Conservation (phyloP, 2,329 filamentous ascomycete species). For the Chaetomium sp. region DNA sequence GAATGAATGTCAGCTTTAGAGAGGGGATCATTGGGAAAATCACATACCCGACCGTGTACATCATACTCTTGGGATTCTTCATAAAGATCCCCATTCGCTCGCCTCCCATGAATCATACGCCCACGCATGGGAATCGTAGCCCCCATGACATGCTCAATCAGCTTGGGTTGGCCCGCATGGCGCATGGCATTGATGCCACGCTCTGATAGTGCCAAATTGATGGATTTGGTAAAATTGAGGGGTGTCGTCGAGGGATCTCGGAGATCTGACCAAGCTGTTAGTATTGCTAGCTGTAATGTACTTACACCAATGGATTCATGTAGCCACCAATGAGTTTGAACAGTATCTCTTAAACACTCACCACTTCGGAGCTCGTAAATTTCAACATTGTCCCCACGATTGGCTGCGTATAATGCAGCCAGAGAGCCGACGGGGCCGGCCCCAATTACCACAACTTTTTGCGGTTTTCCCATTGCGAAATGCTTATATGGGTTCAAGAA, state of each 20-base stretch:
- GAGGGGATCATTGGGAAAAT: not conserved
- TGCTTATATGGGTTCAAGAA: not conserved
- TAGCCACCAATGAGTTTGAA: no score
- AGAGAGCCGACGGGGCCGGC: slow-evolving; percentile 90
- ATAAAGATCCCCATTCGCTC: slow-evolving; percentile 58
- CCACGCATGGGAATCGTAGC: slow-evolving; percentile 89
- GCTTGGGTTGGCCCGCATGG: slow-evolving; percentile 56
- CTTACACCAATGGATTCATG: no score
- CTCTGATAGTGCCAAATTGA: slow-evolving; percentile 92
- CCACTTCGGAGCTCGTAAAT: slow-evolving; percentile 90
- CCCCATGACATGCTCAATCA: slow-evolving; percentile 67
- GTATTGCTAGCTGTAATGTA: not conserved
- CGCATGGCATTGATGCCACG: slow-evolving; percentile 85
- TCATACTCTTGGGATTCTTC: slow-evolving; percentile 87
- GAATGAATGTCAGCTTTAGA: not conserved
- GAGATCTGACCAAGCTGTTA: slow-evolving; percentile 56
- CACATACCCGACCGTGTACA: slow-evolving; percentile 69
- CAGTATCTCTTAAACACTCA: slow-evolving; percentile 34
- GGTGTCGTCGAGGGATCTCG: slow-evolving; percentile 75
- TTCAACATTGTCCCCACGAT: slow-evolving; percentile 81
- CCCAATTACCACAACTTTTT: slow-evolving; percentile 79
- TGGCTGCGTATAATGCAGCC: slow-evolving; percentile 85
- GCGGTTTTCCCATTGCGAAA: slow-evolving; percentile 32
- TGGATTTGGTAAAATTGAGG: slow-evolving; percentile 96
- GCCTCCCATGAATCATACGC: slow-evolving; percentile 85